A percentile compares a stretch with the other conserved stretches of the same genome.
Conservation (phyloP, 257 asterid genomes). For the Solanum rostratum region DNA sequence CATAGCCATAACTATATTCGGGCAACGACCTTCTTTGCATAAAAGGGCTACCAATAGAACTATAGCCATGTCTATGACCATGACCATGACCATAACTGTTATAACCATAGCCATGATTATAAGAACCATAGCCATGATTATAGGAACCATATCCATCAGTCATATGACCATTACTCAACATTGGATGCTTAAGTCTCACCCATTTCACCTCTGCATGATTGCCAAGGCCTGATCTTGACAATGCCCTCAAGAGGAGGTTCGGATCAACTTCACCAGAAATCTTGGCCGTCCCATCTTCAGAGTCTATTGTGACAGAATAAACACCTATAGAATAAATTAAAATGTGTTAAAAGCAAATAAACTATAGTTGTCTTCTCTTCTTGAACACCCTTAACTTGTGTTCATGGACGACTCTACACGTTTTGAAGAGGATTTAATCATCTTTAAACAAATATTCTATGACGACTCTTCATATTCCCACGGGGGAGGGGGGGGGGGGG, state of each 20-base stretch:
- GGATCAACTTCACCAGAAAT: conserved; percentile 41
- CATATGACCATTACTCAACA: background rate
- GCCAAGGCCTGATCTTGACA: conserved; percentile 25
- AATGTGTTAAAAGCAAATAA: background rate
- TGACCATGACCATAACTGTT: background rate
- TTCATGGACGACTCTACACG: background rate
- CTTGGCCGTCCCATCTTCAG: conserved; percentile 19
- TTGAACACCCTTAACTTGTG: background rate
- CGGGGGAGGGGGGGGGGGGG: no score
- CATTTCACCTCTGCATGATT: conserved; percentile 34
- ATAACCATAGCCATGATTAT: background rate
- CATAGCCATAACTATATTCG: background rate
- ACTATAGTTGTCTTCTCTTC: background rate
- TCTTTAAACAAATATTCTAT: background rate
- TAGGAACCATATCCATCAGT: background rate
- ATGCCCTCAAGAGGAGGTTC: conserved; percentile 26
- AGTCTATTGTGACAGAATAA: conserved; percentile 30
- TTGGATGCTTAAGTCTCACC: conserved; percentile 37
- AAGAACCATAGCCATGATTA: background rate
- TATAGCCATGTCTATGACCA: background rate
- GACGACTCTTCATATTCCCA: no score
- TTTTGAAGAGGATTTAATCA: background rate
- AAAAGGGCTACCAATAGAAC: conserved; percentile 9
- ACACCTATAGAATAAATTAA: conserved; percentile 15
- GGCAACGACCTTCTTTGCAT: conserved; percentile 2